Conservation (phyloP, 1,139 yeast genomes). For the Zygosaccharomyces sapae region DNA sequence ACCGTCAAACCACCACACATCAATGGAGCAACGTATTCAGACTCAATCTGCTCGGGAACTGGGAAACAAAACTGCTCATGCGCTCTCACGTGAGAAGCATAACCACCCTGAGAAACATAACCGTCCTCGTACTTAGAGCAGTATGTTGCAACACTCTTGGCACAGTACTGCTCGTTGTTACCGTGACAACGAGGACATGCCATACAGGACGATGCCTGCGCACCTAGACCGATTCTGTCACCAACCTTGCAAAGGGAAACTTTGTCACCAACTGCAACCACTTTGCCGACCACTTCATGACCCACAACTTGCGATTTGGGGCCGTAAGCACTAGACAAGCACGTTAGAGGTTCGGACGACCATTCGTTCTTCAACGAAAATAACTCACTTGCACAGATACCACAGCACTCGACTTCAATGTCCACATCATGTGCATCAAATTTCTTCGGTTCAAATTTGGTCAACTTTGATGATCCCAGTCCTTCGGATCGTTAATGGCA, state of each 20-base stretch:
- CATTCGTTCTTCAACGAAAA: conserved; percentile 35
- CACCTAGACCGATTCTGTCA: conserved; percentile 53
- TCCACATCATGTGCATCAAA: conserved; percentile 38
- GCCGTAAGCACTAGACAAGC: conserved; percentile 17
- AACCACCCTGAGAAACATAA: conserved; percentile 51
- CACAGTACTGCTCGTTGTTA: conserved; percentile 48
- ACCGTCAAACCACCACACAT: conserved; percentile 54
- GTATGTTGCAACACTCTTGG: conserved; percentile 43
- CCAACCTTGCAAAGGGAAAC: conserved; percentile 40
- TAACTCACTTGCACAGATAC: conserved; percentile 51
- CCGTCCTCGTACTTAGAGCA: conserved; percentile 43
- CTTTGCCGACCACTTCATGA: conserved; percentile 46
- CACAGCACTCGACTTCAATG: conserved; percentile 44
- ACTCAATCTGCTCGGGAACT: conserved; percentile 45
- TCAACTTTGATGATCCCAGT: conserved; percentile 43
- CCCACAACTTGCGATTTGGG: conserved; percentile 25
- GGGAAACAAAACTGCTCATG: conserved; percentile 47
- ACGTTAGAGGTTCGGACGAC: conserved; percentile 38
- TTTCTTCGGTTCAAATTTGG: conserved; percentile 36
- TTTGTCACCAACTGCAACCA: conserved; percentile 42
- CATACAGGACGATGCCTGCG: conserved; percentile 45
- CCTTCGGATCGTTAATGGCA: conserved; percentile 41
- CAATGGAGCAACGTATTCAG: conserved; percentile 47
- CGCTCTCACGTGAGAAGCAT: conserved; percentile 47
- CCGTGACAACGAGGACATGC: conserved; percentile 44